Conservation (phyloP, 768 basidiomycete species). For the Saitozyma podzolica region DNA sequence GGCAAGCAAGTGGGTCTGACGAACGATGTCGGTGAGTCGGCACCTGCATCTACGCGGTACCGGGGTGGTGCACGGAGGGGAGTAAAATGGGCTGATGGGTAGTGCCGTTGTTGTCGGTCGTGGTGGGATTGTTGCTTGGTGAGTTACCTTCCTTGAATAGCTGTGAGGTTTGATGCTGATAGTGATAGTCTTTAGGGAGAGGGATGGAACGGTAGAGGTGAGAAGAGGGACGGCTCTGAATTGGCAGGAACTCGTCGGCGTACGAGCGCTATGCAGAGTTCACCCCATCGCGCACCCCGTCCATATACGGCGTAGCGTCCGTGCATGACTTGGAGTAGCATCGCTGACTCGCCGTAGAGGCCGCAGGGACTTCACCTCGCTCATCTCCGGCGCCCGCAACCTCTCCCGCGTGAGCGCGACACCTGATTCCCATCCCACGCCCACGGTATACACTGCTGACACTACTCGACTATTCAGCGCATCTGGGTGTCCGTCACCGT, state of each 20-base stretch:
- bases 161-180: not conserved
- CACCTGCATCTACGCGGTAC: not conserved
- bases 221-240: not conserved
- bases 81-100: not conserved
- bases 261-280: constrained; percentile 56
- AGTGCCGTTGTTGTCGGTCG: constrained; percentile 83
- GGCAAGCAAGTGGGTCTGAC: constrained; percentile 68
- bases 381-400: constrained; percentile 62
- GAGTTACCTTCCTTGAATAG: constrained; percentile 45
- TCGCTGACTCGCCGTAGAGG: constrained; percentile 68
- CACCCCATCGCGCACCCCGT: not conserved
- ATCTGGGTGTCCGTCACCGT: constrained; percentile 72
- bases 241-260: constrained; percentile 38
- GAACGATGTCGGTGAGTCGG: constrained; percentile 64
- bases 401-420: constrained; percentile 34
- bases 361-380: constrained; percentile 72
- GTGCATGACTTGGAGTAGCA: constrained; percentile 62
- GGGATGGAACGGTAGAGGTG: too few relatives aligned
- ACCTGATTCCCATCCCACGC: constrained; percentile 29
- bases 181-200: too few relatives aligned
- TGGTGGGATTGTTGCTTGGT: constrained; percentile 82
- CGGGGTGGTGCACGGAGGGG: not conserved
- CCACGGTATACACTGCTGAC: too few relatives aligned
- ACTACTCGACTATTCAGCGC: constrained; percentile 53
- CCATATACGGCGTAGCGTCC: too few relatives aligned